Evolutionary conservation across 2,329 filamentous ascomycete genomes (phyloP), one percentile per base, ranked within the genome.

Genomic region (Aureobasidium musti): DNA sequence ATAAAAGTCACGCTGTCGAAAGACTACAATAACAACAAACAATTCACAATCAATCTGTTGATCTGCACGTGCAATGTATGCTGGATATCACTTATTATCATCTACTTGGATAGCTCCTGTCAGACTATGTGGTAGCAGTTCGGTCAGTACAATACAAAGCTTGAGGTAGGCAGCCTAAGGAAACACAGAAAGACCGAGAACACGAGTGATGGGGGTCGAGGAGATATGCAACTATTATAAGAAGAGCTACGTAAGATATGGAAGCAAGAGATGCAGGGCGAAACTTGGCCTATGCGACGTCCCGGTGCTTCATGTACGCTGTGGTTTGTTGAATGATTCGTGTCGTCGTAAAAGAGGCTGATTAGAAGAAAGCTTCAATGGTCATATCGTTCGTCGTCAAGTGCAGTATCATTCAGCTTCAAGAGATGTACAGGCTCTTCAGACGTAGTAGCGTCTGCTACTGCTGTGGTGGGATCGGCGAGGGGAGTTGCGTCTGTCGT

Each of bases 381-480:
- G 5, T 30, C 54, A 11, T 33, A 30, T 33, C 17, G 19, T 30
- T 30, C 7, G 13, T 39, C 37, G 30, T 19, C n/a, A 59, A 17
- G 21, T 14, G 8, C 39, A 45, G 26, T 10, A 19, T 45, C 10
- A 6, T 17, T 28, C 5, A 13, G 7, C 8, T 8, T 19, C 8
- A 30, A 14, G 14, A 19, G 23, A 35, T 14, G 13, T 17, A 14
- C 35, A 21, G 5, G 35, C 13, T 28, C 10, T 43, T 49, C 21
- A 67, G 66, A 74, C 73, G 59, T 75, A 75, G 63, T 74, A 74
- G 45, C 72, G 70, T 61, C 73, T 60, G 60, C 73, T 68, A 63
- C 71, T 73, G 65, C 69, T 72, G 19, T 54, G 63, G 28, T 68
- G 67, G 17, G 66, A 68, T 28, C 66, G 67, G 37, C 64, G 67